These are phyloP conservation scores for Aegilops longissima DNA, from an alignment of 176 grass and related monocot genomes.

Conservation along the genomic window DNA sequence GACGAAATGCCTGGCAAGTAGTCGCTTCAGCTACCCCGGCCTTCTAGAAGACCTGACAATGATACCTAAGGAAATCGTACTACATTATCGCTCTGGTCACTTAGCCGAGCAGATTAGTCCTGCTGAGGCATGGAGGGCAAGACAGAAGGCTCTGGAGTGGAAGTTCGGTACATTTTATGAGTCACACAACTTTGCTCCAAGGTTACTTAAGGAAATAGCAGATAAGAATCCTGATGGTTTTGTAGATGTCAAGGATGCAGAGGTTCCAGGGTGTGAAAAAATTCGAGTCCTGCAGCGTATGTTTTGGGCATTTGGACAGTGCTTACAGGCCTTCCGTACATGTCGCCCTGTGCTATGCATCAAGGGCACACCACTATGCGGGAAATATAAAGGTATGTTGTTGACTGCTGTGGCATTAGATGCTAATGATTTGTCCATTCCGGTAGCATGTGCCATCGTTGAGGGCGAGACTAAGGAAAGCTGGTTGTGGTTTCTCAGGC, in stretches of 20 bases:
- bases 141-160: neutral
- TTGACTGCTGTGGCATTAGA: slow-evolving; percentile 11
- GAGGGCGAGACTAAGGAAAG: slow-evolving; percentile 15
- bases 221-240: too few relatives aligned
- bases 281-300: neutral
- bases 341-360: too few relatives aligned
- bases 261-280: too few relatives aligned
- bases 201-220: too few relatives aligned
- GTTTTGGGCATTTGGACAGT: too few relatives aligned
- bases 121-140: slow-evolving; percentile 3
- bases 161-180: slow-evolving; percentile 10
- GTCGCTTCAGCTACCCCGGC: neutral
- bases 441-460: neutral
- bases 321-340: too few relatives aligned
- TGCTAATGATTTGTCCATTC: slow-evolving; percentile 19
- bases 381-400: slow-evolving; percentile 12
- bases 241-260: too few relatives aligned
- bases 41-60: neutral
- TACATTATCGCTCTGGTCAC: neutral
- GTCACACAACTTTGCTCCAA: too few relatives aligned
- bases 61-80: neutral
- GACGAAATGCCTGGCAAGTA: neutral
- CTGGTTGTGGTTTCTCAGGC: slow-evolving; percentile 7
- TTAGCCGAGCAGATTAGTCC: neutral
- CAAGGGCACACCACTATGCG: too few relatives aligned